Evolutionary conservation across 371 early-diverging fungal genomes (phyloP).

Genomic region (Circinella minor): DNA sequence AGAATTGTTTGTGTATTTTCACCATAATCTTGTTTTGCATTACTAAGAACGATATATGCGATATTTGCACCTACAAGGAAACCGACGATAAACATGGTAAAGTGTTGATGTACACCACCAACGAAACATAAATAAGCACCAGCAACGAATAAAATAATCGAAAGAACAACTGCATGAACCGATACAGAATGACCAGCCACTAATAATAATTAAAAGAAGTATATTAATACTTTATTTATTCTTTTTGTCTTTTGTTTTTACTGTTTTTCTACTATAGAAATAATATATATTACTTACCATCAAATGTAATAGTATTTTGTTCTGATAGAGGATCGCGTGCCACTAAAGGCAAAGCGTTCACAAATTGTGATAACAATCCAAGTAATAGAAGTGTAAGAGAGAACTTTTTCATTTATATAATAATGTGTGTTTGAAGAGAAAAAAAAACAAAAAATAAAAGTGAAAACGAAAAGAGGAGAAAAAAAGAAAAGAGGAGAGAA

Average conservation of each 20-base stretch:
- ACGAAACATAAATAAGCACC: conserved; percentile 51
- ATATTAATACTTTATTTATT: too few species aligned
- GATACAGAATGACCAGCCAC: conserved; percentile 47
- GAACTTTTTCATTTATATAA: conserved; percentile 2
- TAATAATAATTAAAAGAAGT: conserved; percentile 9
- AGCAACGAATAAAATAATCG: conserved; percentile 56
- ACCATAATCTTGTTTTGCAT: conserved; percentile 54
- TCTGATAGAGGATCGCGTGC: conserved; percentile 17
- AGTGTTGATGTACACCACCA: conserved; percentile 59
- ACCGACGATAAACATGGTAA: conserved; percentile 66
- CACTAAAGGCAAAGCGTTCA: conserved; percentile 20
- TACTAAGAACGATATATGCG: conserved; percentile 58
- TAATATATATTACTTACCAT: conserved; percentile 9
- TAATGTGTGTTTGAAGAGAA: not conserved
- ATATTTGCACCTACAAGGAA: conserved; percentile 58
- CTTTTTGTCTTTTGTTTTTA: not conserved
- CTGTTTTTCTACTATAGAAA: not conserved
- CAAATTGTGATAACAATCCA: not conserved
- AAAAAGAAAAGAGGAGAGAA: not conserved
- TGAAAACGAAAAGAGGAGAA: not conserved
- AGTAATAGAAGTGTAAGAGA: not conserved
- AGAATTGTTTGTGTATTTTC: conserved; percentile 52
- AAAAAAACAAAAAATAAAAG: not conserved
- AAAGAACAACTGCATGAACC: conserved; percentile 55
- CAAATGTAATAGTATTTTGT: conserved; percentile 20